These are phyloP conservation scores for Talaromyces sp. DNA, from an alignment of 2,329 filamentous ascomycete genomes.

Conservation along the genomic window DNA sequence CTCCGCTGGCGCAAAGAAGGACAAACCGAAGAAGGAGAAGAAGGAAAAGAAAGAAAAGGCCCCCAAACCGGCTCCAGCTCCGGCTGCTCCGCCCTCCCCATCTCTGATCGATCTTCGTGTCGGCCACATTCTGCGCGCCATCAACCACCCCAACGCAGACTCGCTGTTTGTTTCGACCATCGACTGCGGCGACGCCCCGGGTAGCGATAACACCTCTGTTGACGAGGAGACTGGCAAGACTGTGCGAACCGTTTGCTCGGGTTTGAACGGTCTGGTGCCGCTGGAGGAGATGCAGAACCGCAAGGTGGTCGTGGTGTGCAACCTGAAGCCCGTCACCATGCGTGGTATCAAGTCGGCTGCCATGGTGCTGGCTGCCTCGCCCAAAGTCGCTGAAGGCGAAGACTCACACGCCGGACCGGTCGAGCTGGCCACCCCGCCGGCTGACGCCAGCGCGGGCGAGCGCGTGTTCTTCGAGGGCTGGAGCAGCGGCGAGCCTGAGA, in stretches of 20 bases:
- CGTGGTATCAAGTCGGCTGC: conserved; percentile 73
- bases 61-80: conserved; percentile 64
- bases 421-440: conserved; percentile 82
- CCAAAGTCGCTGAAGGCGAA: conserved; percentile 73
- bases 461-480: conserved; percentile 91
- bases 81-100: conserved; percentile 72
- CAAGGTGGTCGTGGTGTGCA: conserved; percentile 92
- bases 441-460: conserved; percentile 73
- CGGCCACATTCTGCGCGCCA: conserved; percentile 92
- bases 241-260: conserved; percentile 93
- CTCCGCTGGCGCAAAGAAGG: conserved; percentile 25
- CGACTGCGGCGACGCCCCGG: conserved; percentile 80
- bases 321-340: conserved; percentile 99
- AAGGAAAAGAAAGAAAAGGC: conserved; percentile 91
- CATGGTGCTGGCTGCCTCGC: conserved; percentile 95
- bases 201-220: conserved; percentile 73
- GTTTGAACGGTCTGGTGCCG: conserved; percentile 85
- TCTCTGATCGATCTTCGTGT: conserved; percentile 89
- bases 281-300: conserved; percentile 95
- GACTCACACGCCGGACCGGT: conserved; percentile 83
- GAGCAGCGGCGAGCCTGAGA: conserved; percentile 79
- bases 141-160: conserved; percentile 94
- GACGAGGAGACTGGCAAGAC: conserved; percentile 82
- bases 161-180: conserved; percentile 94
- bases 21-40: conserved; percentile 55